These are phyloP conservation scores for Coemansia javaensis DNA, from an alignment of 192 early-diverging fungal genomes.

Conservation along the genomic window DNA sequence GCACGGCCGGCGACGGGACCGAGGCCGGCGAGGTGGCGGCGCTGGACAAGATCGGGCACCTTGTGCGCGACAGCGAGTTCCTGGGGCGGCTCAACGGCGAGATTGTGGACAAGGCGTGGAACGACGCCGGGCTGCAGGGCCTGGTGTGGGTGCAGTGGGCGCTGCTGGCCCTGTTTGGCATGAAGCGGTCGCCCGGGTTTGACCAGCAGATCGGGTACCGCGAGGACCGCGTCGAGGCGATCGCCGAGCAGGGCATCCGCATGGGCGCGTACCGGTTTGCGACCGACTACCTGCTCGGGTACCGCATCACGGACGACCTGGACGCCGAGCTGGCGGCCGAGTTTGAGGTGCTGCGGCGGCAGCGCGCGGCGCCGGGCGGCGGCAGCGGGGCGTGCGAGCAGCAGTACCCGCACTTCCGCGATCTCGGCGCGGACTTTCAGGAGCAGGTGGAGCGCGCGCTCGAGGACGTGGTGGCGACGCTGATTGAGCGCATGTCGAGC, in stretches of 20 bases:
- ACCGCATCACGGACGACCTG: constrained; percentile 38
- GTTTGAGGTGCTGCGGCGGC: constrained; percentile 33
- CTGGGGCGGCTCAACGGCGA: constrained; percentile 34
- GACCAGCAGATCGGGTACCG: constrained; percentile 41
- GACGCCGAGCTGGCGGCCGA: constrained; percentile 46
- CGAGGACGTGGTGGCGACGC: constrained; percentile 48
- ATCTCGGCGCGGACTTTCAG: constrained; percentile 44
- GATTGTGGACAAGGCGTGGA: constrained; percentile 41
- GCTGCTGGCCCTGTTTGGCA: constrained; percentile 51
- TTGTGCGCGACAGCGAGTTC: constrained; percentile 37
- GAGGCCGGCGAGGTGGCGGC: constrained; percentile 33
- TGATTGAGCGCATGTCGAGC: constrained; percentile 57
- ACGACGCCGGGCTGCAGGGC: constrained; percentile 46
- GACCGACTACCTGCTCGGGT: constrained; percentile 58
- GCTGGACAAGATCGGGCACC: constrained; percentile 36
- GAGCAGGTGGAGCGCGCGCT: constrained; percentile 53
- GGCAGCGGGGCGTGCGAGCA: constrained; percentile 1
- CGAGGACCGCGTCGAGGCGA: constrained; percentile 44
- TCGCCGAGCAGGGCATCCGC: constrained; percentile 54
- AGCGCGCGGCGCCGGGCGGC: constrained; percentile 6
- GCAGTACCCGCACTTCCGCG: constrained; percentile 41
- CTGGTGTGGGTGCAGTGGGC: constrained; percentile 60
- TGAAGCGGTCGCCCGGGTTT: constrained; percentile 50
- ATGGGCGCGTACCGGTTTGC: constrained; percentile 61
- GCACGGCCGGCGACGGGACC: constrained; percentile 18